Conservation (phyloP, 345 rosid genomes). For the Sisymbrium altissimum region DNA sequence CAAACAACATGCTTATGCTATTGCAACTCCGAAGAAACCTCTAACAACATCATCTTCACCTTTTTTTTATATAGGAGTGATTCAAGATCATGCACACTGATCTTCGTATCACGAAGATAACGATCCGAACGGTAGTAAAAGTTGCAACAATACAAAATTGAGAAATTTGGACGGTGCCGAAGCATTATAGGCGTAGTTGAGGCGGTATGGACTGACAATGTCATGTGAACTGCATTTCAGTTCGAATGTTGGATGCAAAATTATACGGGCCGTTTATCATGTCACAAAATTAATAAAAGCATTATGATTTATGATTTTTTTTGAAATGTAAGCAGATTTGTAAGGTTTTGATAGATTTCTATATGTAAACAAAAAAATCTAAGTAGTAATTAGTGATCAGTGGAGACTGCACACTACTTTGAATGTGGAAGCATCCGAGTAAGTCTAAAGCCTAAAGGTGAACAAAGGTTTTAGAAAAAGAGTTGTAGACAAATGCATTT, state of each 20-base stretch:
- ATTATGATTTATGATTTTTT: background rate
- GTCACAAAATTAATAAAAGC: background rate
- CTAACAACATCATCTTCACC: conserved; percentile 4
- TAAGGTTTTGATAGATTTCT: background rate
- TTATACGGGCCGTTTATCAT: too few species aligned
- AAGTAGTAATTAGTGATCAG: background rate
- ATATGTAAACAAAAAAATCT: background rate
- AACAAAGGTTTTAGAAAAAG: background rate
- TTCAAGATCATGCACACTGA: conserved; percentile 28
- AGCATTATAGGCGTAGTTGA: background rate
- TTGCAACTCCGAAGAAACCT: conserved; percentile 17
- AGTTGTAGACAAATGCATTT: background rate
- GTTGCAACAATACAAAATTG: background rate
- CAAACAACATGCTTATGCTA: conserved; percentile 42
- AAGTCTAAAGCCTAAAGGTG: background rate
- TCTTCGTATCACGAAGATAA: conserved; percentile 24
- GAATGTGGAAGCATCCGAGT: background rate
- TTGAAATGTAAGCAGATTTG: background rate
- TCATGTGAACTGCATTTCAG: background rate
- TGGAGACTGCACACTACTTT: background rate
- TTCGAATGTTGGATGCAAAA: background rate
- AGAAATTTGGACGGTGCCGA: background rate
- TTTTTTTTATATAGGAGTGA: background rate
- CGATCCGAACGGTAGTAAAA: background rate
- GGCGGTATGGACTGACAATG: background rate